Conservation (phyloP, 2,329 filamentous ascomycete species). For the Ascochyta viciae-villosae region DNA sequence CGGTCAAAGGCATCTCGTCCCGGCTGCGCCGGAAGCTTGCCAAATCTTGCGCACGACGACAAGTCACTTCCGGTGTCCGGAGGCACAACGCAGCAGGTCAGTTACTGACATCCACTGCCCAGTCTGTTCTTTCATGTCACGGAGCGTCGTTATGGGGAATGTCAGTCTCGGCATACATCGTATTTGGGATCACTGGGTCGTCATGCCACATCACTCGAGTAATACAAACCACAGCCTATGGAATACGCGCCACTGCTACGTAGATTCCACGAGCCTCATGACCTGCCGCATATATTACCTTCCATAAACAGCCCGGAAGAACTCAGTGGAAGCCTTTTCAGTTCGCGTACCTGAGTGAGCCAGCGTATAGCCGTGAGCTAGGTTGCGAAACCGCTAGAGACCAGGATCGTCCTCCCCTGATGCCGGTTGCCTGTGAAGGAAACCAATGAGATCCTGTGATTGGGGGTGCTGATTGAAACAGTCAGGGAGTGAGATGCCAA, state of each 20-base stretch:
- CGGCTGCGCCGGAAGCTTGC: conserved; percentile 42
- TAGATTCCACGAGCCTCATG: conserved; percentile 29
- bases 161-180: background rate
- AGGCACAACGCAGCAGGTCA: background rate
- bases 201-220: background rate
- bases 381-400: conserved; percentile 18
- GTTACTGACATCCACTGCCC: no score
- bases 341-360: conserved; percentile 17
- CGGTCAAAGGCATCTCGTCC: conserved; percentile 41
- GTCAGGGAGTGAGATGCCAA: background rate
- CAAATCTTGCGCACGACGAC: conserved; percentile 11
- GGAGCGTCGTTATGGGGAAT: background rate
- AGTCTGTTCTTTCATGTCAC: background rate
- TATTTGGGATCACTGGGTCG: background rate
- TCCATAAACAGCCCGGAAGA: conserved; percentile 24
- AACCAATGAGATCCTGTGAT: conserved; percentile 18
- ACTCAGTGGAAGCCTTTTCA: conserved; percentile 33
- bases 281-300: conserved; percentile 28
- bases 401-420: conserved; percentile 22
- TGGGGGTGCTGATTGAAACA: background rate
- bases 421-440: background rate
- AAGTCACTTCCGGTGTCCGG: background rate
- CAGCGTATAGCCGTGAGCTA: conserved; percentile 13
- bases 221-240: background rate
- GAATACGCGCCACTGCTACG: conserved; percentile 3